Base-by-base conservation (phyloP, 768 basidiomycete genomes). In the Rhizopogon roseolus region DNA sequence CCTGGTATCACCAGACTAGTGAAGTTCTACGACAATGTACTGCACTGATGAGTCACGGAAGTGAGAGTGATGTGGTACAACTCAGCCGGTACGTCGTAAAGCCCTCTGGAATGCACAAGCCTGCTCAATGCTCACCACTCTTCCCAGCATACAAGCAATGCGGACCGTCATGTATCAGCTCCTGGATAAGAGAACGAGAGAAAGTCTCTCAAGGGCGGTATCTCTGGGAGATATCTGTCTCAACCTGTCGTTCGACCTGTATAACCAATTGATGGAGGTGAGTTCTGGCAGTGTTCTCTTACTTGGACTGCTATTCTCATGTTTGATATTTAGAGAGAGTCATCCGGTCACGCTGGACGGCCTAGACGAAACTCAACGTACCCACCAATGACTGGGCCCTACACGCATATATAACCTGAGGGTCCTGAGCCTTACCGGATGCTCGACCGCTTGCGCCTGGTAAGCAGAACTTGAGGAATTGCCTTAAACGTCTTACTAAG, bases 11-110 rank as follows among this genome's bases (percentile, higher is more conserved):
- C 9, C 46, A 48, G 34, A 48, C 46, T 8, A 48, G 46, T 9
- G 46, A 48, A 14, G 46, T 48, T 6, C 46, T 48, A 14, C 46
- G 46, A 25, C 46, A 48, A 22, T 48, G 46, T 48, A 48, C 46
- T 5, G 19, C 34, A 19, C 34, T 48, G 13, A 48, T 48, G 46
- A 1, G 46, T 10, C 3, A 36, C 19, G 46, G 19, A 14, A 36
- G 34, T 16, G 46, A 48, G 34, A 25, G 19, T 14, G 46, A 48
- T 10, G 14, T 48, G 3, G 46, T 34, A 10, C 46, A 48, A 34
- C 19, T 48, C 36, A 48, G 46, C 22, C 46, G 46, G 46, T 48
- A 19, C 13, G 46, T 34, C 16, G 14, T 10, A 3, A 36, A 4
- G 4, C 14, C 32, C 29, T 48, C 17, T 36, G 9, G 3, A 36